These are phyloP conservation scores for Gyromitra esculenta DNA, from an alignment of 2,329 filamentous ascomycete species.

Conservation along the genomic window DNA sequence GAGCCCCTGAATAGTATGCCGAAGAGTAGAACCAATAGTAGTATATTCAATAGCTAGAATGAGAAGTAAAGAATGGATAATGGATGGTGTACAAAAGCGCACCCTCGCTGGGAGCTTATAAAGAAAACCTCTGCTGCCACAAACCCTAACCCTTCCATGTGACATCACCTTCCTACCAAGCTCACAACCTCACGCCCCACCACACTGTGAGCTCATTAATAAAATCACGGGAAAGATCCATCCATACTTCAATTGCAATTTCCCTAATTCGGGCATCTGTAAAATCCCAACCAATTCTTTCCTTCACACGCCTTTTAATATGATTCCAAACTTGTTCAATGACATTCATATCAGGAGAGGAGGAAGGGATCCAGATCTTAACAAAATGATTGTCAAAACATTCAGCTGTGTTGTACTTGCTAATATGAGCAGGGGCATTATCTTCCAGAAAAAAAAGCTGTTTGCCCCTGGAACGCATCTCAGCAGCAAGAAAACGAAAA, in stretches of 20 bases:
- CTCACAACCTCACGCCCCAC: no score
- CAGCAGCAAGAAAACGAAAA: slow-evolving; percentile 4
- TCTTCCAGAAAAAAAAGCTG: not conserved
- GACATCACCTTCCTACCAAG: no score
- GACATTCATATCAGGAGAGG: not conserved
- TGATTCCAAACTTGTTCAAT: slow-evolving; percentile 8
- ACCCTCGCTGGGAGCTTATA: no score
- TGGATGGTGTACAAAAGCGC: no score
- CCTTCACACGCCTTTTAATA: slow-evolving; percentile 6
- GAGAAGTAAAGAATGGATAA: no score
- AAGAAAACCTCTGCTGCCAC: no score
- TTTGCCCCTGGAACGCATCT: not conserved
- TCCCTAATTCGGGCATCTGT: not conserved
- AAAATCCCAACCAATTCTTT: slow-evolving; percentile 24
- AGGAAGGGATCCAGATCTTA: not conserved
- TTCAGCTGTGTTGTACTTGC: not conserved
- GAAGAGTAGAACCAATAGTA: no score
- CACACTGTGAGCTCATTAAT: slow-evolving; percentile 22
- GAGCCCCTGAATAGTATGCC: no score
- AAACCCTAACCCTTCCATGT: no score
- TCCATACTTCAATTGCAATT: slow-evolving; percentile 6
- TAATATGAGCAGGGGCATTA: slow-evolving; percentile 1
- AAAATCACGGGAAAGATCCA: not conserved
- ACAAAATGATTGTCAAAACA: slow-evolving; percentile 3
- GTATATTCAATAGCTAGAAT: no score